phyloP scores from a whole-genome alignment of 2,329 filamentous ascomycete species.

The Ceratocystis albifundus region DNA sequence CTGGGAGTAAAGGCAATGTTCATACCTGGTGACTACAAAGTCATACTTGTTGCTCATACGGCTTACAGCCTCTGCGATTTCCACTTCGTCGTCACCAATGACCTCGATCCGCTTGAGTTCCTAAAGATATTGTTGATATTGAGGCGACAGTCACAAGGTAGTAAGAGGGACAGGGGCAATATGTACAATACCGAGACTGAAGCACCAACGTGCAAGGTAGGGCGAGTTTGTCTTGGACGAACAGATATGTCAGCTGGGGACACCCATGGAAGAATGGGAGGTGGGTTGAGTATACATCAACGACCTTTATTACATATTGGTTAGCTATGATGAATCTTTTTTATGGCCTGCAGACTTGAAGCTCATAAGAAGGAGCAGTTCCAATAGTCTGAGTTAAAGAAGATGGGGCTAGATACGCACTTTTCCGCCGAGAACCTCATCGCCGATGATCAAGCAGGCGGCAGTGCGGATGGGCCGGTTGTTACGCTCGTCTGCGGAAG shows the following conservation, averaged over 20 bases:
- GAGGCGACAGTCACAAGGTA: neutral
- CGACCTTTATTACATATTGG: conserved; percentile 15
- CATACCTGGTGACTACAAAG: conserved; percentile 74
- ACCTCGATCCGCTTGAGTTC: conserved; percentile 79
- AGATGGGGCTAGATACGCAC: conserved; percentile 36
- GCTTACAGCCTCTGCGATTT: conserved; percentile 76
- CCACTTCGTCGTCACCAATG: conserved; percentile 79
- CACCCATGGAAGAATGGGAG: neutral
- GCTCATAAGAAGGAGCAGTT: neutral
- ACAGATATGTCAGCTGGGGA: neutral
- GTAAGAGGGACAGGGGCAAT: neutral
- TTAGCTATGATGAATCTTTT: neutral
- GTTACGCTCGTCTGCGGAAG: conserved; percentile 40
- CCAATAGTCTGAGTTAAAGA: neutral
- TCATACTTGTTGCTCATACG: conserved; percentile 87
- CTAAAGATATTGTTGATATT: conserved; percentile 29
- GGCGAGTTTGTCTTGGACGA: conserved; percentile 39
- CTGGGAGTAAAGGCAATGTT: neutral
- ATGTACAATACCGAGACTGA: conserved; percentile 47
- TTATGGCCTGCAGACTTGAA: neutral
- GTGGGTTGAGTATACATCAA: conserved; percentile 19
- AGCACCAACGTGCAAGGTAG: conserved; percentile 54
- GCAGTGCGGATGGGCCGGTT: conserved; percentile 72
- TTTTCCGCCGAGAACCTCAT: conserved; percentile 92
- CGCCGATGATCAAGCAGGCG: conserved; percentile 89